Percentiles rank a stretch among this genome's conserved stretches.
phyloP scores from a whole-genome alignment of 306 rosid genomes.

The barrel medic (Medicago truncatula) region MtrunA17r5.0-ANR NC_053049.1:37295501-37296000 shows the following conservation, averaged over 20 bases:
- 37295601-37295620: constrained; percentile 41
- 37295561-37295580: constrained; percentile 73
- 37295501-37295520: constrained; percentile 84
- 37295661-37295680: constrained; percentile 94
- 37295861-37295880: not conserved
- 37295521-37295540: constrained; percentile 95
- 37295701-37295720: constrained; percentile 89
- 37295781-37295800: constrained; percentile 69
- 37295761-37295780: constrained; percentile 89
- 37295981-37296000: constrained; percentile 33
- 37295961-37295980: constrained; percentile 24
- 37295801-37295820: constrained; percentile 33
- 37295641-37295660: constrained; percentile 44
- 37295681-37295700: constrained; percentile 89
- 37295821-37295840: constrained; percentile 34
- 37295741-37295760: constrained; percentile 84
- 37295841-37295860: constrained; percentile 5
- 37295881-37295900: constrained; percentile 8
- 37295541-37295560: constrained; percentile 64
- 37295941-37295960: constrained; percentile 11
- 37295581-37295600: constrained; percentile 86
- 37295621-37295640: constrained; percentile 37
- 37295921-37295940: not conserved
- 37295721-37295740: constrained; percentile 96
- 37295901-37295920: constrained; percentile 21